Conservation (phyloP, 805 yeast genomes). For the Wickerhamiella allomyrinae region DNA sequence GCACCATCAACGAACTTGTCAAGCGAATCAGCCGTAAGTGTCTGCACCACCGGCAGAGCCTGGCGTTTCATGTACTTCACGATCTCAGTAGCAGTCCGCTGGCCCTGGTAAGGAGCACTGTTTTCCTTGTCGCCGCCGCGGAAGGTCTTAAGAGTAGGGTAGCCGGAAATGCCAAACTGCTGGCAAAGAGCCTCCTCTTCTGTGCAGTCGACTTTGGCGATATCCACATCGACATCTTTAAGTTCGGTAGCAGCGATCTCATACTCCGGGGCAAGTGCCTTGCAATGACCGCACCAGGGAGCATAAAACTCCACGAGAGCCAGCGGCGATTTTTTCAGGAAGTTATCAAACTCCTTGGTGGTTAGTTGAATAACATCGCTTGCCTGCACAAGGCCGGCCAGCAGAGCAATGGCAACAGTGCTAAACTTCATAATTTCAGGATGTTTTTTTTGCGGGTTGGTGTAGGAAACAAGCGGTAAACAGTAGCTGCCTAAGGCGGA, state of each 20-base stretch:
- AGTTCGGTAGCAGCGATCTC: conserved; percentile 21
- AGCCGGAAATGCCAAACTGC: conserved; percentile 52
- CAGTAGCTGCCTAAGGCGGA: not conserved
- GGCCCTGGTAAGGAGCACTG: conserved; percentile 63
- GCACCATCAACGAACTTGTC: conserved; percentile 33
- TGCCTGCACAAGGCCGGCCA: conserved; percentile 32
- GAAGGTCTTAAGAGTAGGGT: conserved; percentile 71
- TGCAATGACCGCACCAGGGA: conserved; percentile 96
- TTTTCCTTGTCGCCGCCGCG: conserved; percentile 33
- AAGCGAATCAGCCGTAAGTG: conserved; percentile 35
- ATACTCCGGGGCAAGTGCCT: conserved; percentile 26
- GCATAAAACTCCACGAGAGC: conserved; percentile 85
- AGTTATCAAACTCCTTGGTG: conserved; percentile 46
- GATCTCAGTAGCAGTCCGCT: conserved; percentile 69
- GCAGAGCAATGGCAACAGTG: conserved; percentile 12
- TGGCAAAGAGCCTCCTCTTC: conserved; percentile 60
- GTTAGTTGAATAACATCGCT: conserved; percentile 78
- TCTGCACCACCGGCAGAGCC: conserved; percentile 60
- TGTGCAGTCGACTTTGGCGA: conserved; percentile 84
- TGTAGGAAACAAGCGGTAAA: not conserved
- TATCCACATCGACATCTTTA: conserved; percentile 19
- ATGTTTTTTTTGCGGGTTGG: no score
- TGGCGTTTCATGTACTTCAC: conserved; percentile 66
- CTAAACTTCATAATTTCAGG: conserved; percentile 29
- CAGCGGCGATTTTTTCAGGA: conserved; percentile 56